phyloP scores from a whole-genome alignment of 1,284 basidiomycete species.

The Microbotryomycetes sp. region DNA sequence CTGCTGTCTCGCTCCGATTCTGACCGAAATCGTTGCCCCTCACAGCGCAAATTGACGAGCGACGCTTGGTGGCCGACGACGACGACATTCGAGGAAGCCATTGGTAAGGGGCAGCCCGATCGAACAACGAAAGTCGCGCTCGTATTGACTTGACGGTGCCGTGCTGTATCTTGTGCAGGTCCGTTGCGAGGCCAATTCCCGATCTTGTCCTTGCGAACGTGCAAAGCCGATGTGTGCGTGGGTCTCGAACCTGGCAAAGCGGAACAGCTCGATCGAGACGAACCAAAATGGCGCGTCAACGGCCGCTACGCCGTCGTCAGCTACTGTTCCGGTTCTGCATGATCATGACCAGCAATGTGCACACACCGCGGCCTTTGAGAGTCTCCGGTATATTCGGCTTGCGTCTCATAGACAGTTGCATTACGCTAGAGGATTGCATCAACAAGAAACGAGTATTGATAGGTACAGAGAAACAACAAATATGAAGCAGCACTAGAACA shows the following conservation, averaged over 20 bases:
- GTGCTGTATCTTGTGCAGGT: slow-evolving; percentile 47
- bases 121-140: too few species aligned
- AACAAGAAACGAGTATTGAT: neutral
- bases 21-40: neutral
- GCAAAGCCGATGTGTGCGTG: slow-evolving; percentile 92
- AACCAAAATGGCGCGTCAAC: slow-evolving; percentile 69
- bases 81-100: slow-evolving; percentile 67
- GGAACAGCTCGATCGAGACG: slow-evolving; percentile 59
- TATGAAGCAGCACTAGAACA: neutral
- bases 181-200: slow-evolving; percentile 73
- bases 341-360: too few species aligned
- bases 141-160: slow-evolving; percentile 15
- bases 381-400: neutral
- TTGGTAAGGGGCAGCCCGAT: slow-evolving; percentile 53
- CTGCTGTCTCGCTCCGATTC: neutral
- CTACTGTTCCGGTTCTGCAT: slow-evolving; percentile 15
- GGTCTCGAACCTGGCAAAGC: slow-evolving; percentile 62
- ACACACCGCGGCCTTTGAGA: too few species aligned
- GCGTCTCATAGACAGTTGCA: neutral
- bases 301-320: slow-evolving; percentile 61
- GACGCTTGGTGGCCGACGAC: slow-evolving; percentile 82
- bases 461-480: neutral
- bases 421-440: neutral
- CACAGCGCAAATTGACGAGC: slow-evolving; percentile 63
- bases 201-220: slow-evolving; percentile 78